phyloP scores from a whole-genome alignment of 345 rosid genomes.

The Trapa bicornis region DNA sequence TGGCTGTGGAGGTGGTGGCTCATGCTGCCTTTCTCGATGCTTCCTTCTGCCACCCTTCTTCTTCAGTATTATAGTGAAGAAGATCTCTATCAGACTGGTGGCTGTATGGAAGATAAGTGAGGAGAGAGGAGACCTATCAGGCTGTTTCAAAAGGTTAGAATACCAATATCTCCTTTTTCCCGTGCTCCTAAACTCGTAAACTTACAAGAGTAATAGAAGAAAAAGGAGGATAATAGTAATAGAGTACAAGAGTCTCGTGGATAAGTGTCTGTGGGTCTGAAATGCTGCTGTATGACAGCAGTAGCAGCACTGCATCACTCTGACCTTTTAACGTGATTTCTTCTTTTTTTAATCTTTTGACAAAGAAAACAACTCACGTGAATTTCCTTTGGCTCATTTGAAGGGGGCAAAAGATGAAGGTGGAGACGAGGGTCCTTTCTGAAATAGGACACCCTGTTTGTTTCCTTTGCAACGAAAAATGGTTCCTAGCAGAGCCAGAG shows the following conservation, averaged over 20 bases:
- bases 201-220: conserved; percentile 2
- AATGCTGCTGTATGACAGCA: no score
- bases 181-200: not conserved
- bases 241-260: not conserved
- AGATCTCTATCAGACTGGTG: not conserved
- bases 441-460: not conserved
- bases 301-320: no score
- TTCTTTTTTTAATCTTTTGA: conserved; percentile 16
- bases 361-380: conserved; percentile 50
- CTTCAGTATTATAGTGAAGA: not conserved
- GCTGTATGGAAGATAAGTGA: not conserved
- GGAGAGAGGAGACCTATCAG: not conserved
- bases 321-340: not conserved
- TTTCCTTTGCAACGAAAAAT: not conserved
- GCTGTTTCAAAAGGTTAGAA: not conserved
- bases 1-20: not conserved
- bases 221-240: not conserved
- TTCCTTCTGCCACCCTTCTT: not conserved
- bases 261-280: no score
- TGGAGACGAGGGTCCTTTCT: not conserved
- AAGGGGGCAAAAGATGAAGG: conserved; percentile 4
- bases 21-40: not conserved
- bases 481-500: not conserved
- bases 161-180: not conserved
- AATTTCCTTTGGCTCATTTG: conserved; percentile 43